phyloP scores from a whole-genome alignment of 1,139 yeast species.

The Lodderomyces elongisporus region DNA sequence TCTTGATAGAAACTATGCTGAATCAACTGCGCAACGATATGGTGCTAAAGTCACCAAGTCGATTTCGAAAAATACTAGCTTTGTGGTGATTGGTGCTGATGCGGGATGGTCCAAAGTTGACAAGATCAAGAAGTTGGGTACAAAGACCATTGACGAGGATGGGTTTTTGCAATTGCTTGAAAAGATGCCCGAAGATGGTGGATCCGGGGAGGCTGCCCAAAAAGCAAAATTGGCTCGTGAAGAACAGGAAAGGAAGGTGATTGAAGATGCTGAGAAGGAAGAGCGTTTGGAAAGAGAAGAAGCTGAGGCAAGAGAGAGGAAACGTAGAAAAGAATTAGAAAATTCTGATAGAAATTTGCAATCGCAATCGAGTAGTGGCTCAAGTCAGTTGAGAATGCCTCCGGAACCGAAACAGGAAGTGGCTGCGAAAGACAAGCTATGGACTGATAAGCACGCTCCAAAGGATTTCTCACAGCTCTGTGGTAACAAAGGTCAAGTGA shows the following conservation, averaged over 20 bases:
- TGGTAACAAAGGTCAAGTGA: slow-evolving; percentile 81
- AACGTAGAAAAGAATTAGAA: neutral
- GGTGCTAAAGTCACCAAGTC: slow-evolving; percentile 95
- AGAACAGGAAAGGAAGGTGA: slow-evolving; percentile 55
- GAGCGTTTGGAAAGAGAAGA: slow-evolving; percentile 16
- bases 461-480: slow-evolving; percentile 68
- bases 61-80: slow-evolving; percentile 77
- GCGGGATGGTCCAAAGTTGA: slow-evolving; percentile 96
- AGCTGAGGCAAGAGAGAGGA: slow-evolving; percentile 15
- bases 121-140: slow-evolving; percentile 64
- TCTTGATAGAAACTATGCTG: slow-evolving; percentile 72
- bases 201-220: slow-evolving; percentile 71
- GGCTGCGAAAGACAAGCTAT: slow-evolving; percentile 55
- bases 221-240: slow-evolving; percentile 66
- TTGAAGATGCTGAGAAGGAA: slow-evolving; percentile 39
- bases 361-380: slow-evolving; percentile 2
- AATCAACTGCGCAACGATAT: slow-evolving; percentile 69
- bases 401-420: slow-evolving; percentile 18
- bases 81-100: slow-evolving; percentile 89
- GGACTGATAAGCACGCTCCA: slow-evolving; percentile 97
- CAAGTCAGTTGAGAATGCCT: neutral
- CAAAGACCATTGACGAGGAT: slow-evolving; percentile 80
- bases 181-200: slow-evolving; percentile 91
- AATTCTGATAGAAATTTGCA: neutral
- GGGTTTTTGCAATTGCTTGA: slow-evolving; percentile 74